These are phyloP conservation scores for Phaeotremella fagi DNA, from an alignment of 768 basidiomycete species.

Conservation along the genomic window DNA sequence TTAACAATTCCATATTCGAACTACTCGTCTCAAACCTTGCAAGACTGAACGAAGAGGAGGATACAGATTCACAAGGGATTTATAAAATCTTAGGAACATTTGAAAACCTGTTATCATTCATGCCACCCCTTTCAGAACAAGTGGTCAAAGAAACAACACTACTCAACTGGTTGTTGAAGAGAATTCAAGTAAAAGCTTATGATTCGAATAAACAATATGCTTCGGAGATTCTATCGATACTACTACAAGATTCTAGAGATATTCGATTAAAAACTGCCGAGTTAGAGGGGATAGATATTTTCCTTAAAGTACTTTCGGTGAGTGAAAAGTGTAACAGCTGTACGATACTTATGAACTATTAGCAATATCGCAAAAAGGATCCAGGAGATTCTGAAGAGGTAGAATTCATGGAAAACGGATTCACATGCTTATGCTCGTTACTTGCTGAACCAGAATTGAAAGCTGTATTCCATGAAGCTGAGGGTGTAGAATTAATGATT, in stretches of 20 bases:
- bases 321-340: conserved; percentile 38
- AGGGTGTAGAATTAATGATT: conserved; percentile 96
- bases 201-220: conserved; percentile 92
- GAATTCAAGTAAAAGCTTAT: conserved; percentile 66
- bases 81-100: conserved; percentile 93
- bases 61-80: conserved; percentile 83
- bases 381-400: conserved; percentile 82
- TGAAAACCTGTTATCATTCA: conserved; percentile 85
- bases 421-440: conserved; percentile 81
- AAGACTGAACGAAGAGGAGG: conserved; percentile 84
- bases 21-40: conserved; percentile 81
- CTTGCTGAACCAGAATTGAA: conserved; percentile 76
- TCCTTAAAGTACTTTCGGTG: conserved; percentile 76
- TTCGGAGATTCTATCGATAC: conserved; percentile 85
- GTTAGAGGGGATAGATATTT: conserved; percentile 69
- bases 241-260: conserved; percentile 67
- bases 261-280: conserved; percentile 68
- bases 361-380: conserved; percentile 85
- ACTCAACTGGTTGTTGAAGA: conserved; percentile 70
- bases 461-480: conserved; percentile 72
- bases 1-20: conserved; percentile 77
- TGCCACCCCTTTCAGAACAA: conserved; percentile 65
- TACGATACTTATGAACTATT: neutral
- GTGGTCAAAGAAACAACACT: conserved; percentile 72
- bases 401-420: conserved; percentile 97